These are phyloP conservation scores for grape (Vitis vinifera) DNA, from an alignment of 164 flowering plant genomes.

Conservation along the genomic window DNA sequence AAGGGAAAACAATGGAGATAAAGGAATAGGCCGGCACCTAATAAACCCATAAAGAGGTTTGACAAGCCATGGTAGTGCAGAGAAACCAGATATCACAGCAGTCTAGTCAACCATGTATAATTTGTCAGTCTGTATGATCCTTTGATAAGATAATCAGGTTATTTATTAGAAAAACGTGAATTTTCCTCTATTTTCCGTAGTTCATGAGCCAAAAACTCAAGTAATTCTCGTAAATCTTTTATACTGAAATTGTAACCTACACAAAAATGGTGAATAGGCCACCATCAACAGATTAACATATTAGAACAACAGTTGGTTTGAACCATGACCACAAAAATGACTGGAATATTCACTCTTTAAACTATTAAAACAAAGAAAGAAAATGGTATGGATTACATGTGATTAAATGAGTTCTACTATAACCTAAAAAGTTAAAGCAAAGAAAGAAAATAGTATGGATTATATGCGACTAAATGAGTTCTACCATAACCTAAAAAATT, in stretches of 20 bases:
- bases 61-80: slow-evolving; percentile 95
- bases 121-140: slow-evolving; percentile 31
- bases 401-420: not conserved
- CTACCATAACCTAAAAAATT: not conserved
- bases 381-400: not conserved
- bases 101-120: slow-evolving; percentile 69
- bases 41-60: slow-evolving; percentile 98
- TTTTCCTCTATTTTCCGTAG: too few species aligned
- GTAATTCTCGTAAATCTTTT: not conserved
- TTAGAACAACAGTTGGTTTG: not conserved
- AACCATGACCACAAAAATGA: not conserved
- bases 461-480: not conserved
- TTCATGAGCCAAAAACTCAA: not conserved
- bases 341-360: not conserved
- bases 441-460: not conserved
- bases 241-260: not conserved
- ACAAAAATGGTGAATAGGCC: not conserved
- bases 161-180: not conserved
- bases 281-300: not conserved
- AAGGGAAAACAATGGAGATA: not conserved
- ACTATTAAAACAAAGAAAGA: not conserved
- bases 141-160: not conserved
- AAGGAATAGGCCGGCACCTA: slow-evolving; percentile 47
- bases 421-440: not conserved
- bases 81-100: slow-evolving; percentile 91